A percentile compares a stretch with the other conserved stretches of the same genome.
Evolutionary conservation across 2,329 filamentous ascomycete species (phyloP).

Genomic region (Aphanocladium album): DNA sequence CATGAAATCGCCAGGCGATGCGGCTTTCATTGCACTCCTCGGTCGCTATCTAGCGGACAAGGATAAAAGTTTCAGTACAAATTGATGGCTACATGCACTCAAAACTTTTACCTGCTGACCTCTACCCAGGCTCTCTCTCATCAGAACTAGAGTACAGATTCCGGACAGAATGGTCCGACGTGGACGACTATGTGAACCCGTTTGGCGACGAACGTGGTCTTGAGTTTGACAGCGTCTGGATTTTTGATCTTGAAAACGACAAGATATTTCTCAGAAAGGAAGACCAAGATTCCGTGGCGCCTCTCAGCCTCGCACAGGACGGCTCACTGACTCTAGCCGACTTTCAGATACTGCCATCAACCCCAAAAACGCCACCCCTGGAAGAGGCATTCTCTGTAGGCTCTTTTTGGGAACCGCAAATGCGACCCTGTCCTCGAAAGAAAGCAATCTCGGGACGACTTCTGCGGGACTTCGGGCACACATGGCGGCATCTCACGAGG

Average conservation of each 20-base stretch:
- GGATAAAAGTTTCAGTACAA: too few species aligned
- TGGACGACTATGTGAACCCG: constrained; percentile 19
- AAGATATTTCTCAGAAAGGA: background rate
- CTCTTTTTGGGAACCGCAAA: too few species aligned
- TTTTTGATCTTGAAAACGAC: constrained; percentile 18
- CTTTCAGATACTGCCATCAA: background rate
- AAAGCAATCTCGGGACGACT: too few species aligned
- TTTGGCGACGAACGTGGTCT: constrained; percentile 18
- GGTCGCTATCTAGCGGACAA: too few species aligned
- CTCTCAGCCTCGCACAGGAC: background rate
- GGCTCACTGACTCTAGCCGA: background rate
- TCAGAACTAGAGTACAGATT: constrained; percentile 4
- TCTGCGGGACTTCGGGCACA: too few species aligned
- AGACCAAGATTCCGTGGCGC: background rate
- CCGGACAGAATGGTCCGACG: constrained; percentile 14
- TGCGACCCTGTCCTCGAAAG: too few species aligned
- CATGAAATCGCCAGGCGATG: too few species aligned
- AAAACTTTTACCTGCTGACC: too few species aligned
- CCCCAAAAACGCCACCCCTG: background rate
- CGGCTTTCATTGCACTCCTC: too few species aligned
- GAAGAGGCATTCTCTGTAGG: too few species aligned
- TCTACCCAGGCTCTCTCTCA: background rate
- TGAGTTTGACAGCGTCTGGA: constrained; percentile 19
- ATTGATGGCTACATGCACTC: too few species aligned
- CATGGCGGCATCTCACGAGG: background rate